Percentiles rank a stretch among this genome's conserved stretches.
These are phyloP conservation scores for Scleroderma citrinum DNA, from an alignment of 768 basidiomycete genomes.

Conservation along the genomic window DNA sequence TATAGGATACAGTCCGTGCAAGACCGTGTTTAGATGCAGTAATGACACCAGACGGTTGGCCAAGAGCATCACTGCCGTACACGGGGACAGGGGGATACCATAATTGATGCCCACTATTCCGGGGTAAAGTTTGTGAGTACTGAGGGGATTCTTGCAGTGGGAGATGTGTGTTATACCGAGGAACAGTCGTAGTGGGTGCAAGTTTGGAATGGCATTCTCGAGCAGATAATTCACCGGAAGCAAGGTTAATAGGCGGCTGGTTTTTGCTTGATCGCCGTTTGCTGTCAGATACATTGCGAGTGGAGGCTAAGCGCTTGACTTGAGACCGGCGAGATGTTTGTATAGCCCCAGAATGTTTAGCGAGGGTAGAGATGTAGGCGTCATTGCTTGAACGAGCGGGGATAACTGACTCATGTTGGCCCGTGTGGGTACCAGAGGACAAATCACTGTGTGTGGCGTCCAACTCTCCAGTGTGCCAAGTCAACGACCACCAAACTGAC, in stretches of 20 bases:
- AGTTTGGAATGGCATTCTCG: constrained; percentile 10
- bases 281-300: constrained; percentile 17
- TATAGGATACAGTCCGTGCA: neutral
- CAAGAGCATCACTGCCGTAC: constrained; percentile 33
- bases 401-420: constrained; percentile 1
- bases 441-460: constrained; percentile 6
- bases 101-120: constrained; percentile 36
- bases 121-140: constrained; percentile 18
- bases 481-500: constrained; percentile 27
- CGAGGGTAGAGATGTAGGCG: constrained; percentile 10
- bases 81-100: constrained; percentile 58
- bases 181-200: constrained; percentile 16
- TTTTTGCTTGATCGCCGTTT: constrained; percentile 1
- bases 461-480: constrained; percentile 12
- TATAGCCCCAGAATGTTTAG: constrained; percentile 4
- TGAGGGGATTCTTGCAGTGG: constrained; percentile 14
- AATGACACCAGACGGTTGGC: constrained; percentile 12
- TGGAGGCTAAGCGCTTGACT: constrained; percentile 5
- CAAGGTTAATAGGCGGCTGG: constrained; percentile 1
- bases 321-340: constrained; percentile 5
- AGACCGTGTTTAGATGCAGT: constrained; percentile 1
- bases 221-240: constrained; percentile 1
- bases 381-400: constrained; percentile 6
- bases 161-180: constrained; percentile 19
- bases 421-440: neutral